Evolutionary conservation across 208 protist genomes (phyloP), one percentile per base, ranked within the genome.

Genomic region (Trypanosoma melophagium): DNA sequence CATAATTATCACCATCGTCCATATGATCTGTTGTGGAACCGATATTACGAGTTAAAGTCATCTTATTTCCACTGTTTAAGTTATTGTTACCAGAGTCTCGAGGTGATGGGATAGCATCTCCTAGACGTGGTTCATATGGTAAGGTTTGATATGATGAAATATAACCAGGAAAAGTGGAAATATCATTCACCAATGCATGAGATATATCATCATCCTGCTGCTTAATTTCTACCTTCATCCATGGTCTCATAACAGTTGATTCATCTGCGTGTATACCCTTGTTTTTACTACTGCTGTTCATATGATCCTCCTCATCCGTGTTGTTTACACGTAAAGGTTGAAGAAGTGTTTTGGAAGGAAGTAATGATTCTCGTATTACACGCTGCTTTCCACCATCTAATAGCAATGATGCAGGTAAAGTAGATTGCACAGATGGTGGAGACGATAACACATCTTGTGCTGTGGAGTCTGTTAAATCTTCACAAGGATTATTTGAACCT

Each of bases 111-210:
- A 73, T 25, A 22, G 67, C 60, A 60, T 66, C 59, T 3, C 67
- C 67, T 51, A 73, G 40, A 24, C 22, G 42, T 21, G 67, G 38
- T 54, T 66, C 60, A 40, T 73, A 73, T 24, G 58, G 67, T 21
- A 73, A 42, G 14, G 45, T 54, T 35, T 49, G 67, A 24, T 66
- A 73, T 0, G 42, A 56, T 13, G 42, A 41, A 45, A 73, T 50
- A 50, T 63, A 71, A 17, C 42, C 24, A 45, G 16, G 14, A 60
- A 9, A 47, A 16, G 56, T 1, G 4, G 22, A 10, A 22, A 19
- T 42, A 25, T 4, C 31, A 0, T 5, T 40, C 24, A 31, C 38
- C 56, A 45, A 21, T 19, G 10, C 1, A 9, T 47, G 16, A 49
- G 49, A 35, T 28, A 47, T 12, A 9, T 10, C 52, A 10, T 14